These are phyloP conservation scores for Raphanus hybrid DNA, from an alignment of 441 rosid species.

Conservation along the genomic window DNA sequence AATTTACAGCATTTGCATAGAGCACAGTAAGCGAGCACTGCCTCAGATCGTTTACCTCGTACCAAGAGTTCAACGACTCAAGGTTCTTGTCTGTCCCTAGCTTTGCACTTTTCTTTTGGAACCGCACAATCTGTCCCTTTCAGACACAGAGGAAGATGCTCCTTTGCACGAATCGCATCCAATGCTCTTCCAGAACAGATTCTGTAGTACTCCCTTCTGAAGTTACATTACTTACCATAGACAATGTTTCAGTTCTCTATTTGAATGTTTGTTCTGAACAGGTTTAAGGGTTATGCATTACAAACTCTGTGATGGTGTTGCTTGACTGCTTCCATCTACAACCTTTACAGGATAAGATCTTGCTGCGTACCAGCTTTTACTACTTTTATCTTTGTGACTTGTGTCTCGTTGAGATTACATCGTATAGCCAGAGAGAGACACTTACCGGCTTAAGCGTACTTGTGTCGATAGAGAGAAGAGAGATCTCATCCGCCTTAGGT, in stretches of 20 bases:
- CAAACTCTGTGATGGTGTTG: slow-evolving; percentile 70
- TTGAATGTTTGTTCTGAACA: not conserved
- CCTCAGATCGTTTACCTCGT: slow-evolving; percentile 72
- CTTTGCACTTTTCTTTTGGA: slow-evolving; percentile 56
- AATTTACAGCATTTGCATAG: no score
- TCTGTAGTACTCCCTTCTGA: slow-evolving; percentile 71
- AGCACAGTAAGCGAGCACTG: slow-evolving; percentile 4
- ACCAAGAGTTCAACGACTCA: slow-evolving; percentile 80
- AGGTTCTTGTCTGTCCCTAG: slow-evolving; percentile 73
- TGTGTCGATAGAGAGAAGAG: no score
- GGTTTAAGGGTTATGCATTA: slow-evolving; percentile 30
- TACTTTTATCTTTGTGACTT: no score
- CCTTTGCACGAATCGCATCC: slow-evolving; percentile 68
- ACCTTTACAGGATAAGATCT: slow-evolving; percentile 74
- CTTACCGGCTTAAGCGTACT: no score
- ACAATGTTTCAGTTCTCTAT: not conserved
- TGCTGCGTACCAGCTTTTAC: slow-evolving; percentile 50
- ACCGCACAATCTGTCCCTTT: slow-evolving; percentile 70
- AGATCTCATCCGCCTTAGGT: no score
- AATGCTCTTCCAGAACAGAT: slow-evolving; percentile 75
- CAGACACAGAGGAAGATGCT: slow-evolving; percentile 50
- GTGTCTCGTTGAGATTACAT: no score
- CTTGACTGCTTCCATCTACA: slow-evolving; percentile 45
- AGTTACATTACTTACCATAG: slow-evolving; percentile 72
- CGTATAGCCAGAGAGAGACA: no score